Conservation (phyloP, 768 basidiomycete species). For the Boletus rex-veris region DNA sequence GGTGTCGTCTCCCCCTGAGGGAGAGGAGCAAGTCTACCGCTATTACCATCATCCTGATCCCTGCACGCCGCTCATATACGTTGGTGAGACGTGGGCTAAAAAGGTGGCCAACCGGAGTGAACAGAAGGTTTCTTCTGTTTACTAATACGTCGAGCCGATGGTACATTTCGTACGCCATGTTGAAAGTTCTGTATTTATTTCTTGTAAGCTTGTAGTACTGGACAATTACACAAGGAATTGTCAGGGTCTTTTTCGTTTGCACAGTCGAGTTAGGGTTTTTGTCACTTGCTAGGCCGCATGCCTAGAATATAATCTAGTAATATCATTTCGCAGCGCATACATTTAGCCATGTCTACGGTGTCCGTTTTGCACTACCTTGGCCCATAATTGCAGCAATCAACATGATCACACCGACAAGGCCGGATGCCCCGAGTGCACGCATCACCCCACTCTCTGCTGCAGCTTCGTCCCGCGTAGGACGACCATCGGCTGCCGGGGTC, state of each 20-base stretch:
- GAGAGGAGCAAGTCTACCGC: slow-evolving; percentile 14
- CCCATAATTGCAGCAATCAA: slow-evolving; percentile 20
- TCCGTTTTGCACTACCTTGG: slow-evolving; percentile 11
- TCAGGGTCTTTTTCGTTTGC: no score
- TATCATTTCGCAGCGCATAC: neutral
- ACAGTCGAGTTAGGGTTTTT: no score
- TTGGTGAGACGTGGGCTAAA: slow-evolving; percentile 19
- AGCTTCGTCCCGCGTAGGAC: slow-evolving; percentile 21
- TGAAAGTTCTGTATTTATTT: no score
- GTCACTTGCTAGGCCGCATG: no score
- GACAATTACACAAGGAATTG: no score
- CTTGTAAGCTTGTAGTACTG: no score
- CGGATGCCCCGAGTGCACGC: slow-evolving; percentile 29
- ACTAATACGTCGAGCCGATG: neutral
- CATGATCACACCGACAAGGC: slow-evolving; percentile 25
- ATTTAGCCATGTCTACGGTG: slow-evolving; percentile 4
- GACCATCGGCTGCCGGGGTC: neutral
- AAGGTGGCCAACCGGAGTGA: slow-evolving; percentile 5
- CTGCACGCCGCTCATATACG: slow-evolving; percentile 6
- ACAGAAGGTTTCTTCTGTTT: neutral
- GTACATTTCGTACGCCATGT: no score
- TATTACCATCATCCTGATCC: neutral
- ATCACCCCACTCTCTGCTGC: slow-evolving; percentile 24
- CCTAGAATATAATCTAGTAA: no score
- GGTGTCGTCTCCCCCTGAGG: slow-evolving; percentile 6